These are phyloP conservation scores for Teratosphaeria nubilosa DNA, from an alignment of 2,329 filamentous ascomycete genomes.

Conservation along the genomic window DNA sequence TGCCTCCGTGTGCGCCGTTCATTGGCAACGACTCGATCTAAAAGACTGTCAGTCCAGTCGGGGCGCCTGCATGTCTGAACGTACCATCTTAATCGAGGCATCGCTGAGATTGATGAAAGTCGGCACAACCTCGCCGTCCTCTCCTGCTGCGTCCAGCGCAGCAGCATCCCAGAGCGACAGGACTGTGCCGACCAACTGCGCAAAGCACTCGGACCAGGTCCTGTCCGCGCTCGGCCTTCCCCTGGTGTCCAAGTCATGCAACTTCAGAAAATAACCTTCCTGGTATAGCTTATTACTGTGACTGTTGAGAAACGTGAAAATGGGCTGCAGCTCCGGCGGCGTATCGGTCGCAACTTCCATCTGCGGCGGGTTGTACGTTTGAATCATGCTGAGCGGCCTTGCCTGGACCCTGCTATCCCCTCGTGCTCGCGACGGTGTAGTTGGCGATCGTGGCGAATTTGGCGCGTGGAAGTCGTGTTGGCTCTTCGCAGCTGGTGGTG, in stretches of 20 bases:
- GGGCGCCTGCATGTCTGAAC: background rate
- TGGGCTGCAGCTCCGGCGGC: slow-evolving; percentile 83
- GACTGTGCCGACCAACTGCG: slow-evolving; percentile 89
- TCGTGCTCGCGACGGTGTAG: slow-evolving; percentile 30
- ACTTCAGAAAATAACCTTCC: slow-evolving; percentile 93
- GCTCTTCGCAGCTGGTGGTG: slow-evolving; percentile 8
- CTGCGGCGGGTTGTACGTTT: slow-evolving; percentile 73
- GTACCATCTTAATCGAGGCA: slow-evolving; percentile 94
- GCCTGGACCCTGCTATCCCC: slow-evolving; percentile 44
- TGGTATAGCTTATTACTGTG: slow-evolving; percentile 96
- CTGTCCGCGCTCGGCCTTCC: slow-evolving; percentile 77
- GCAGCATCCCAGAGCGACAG: slow-evolving; percentile 92
- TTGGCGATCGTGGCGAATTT: slow-evolving; percentile 26
- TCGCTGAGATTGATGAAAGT: slow-evolving; percentile 96
- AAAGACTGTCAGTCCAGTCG: slow-evolving; percentile 1
- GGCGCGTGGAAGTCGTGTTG: slow-evolving; percentile 23
- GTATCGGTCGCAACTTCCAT: slow-evolving; percentile 81
- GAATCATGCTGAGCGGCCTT: slow-evolving; percentile 74
- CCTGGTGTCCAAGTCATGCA: slow-evolving; percentile 88
- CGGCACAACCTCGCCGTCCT: slow-evolving; percentile 73
- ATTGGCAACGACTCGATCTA: slow-evolving; percentile 67
- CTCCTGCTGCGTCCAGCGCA: slow-evolving; percentile 77
- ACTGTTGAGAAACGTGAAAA: slow-evolving; percentile 88
- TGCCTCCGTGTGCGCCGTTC: slow-evolving; percentile 62
- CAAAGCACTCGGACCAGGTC: slow-evolving; percentile 93